A percentile compares a stretch with the other conserved stretches of the same genome.
Evolutionary conservation across 257 asterid species (phyloP).

Genomic region (Gentiana dahurica): DNA sequence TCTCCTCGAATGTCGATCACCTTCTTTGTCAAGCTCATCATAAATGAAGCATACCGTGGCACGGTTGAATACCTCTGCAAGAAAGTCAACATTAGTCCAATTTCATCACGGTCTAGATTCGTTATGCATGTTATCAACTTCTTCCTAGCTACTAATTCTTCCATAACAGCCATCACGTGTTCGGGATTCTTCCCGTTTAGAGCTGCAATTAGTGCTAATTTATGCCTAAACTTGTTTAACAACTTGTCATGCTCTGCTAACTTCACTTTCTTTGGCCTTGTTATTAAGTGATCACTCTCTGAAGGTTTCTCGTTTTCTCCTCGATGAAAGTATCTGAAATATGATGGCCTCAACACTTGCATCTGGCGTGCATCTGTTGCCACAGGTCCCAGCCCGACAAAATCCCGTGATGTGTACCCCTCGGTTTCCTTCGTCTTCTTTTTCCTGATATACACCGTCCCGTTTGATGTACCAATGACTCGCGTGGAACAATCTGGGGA

Average conservation of each 20-base stretch:
- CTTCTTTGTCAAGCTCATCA: constrained; percentile 44
- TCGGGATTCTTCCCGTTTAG: constrained; percentile 51
- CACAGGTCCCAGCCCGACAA: constrained; percentile 28
- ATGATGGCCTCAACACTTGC: constrained; percentile 58
- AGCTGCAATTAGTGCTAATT: constrained; percentile 65
- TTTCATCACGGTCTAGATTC: constrained; percentile 60
- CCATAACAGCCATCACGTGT: constrained; percentile 76
- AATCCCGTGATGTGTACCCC: constrained; percentile 17
- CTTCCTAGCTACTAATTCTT: constrained; percentile 79
- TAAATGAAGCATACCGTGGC: constrained; percentile 62
- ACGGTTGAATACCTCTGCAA: constrained; percentile 59
- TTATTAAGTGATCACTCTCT: constrained; percentile 54
- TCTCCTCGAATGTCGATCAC: constrained; percentile 67
- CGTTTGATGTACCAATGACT: constrained; percentile 72
- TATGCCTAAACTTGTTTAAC: constrained; percentile 75
- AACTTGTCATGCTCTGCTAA: constrained; percentile 66
- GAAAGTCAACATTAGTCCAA: constrained; percentile 51
- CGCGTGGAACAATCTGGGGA: constrained; percentile 70
- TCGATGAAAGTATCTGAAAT: constrained; percentile 73
- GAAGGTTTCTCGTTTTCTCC: constrained; percentile 77
- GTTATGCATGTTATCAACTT: constrained; percentile 57
- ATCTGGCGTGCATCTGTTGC: constrained; percentile 30
- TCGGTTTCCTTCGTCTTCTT: constrained; percentile 39
- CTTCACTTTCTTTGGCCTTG: constrained; percentile 59
- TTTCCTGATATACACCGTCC: constrained; percentile 58